Evolutionary conservation across 1,284 basidiomycete species (phyloP), one percentile per base, ranked within the genome.

Genomic region (Hypsizygus ulmarius): DNA sequence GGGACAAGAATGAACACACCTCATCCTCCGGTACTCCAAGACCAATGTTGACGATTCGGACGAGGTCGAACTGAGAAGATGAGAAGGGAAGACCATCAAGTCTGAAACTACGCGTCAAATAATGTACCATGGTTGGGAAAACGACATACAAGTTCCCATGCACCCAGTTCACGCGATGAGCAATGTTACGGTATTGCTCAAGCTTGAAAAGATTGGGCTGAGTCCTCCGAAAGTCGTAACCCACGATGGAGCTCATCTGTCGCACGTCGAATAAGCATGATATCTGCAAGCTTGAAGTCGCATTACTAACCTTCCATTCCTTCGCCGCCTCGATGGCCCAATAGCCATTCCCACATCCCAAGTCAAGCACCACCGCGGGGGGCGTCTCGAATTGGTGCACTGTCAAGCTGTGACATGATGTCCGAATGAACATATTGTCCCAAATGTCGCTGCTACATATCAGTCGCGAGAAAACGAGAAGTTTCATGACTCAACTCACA

Each of bases 271-370:
- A n/a, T 48, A 16, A 47, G 40, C 2, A 12, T 43, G 14, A 35
- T 15, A 39, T 43, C 4, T n/a, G 10, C n/a, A 41, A 28, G 18
- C 33, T n/a, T 40, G 40, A 12, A 30, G 6, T 38, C 15, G 21
- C n/a, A 41, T 18, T 33, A 63, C 78, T 44, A 47, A 84, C 87
- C 61, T 71, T 69, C 84, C 84, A 89, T 43, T 70, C 63, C 54
- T 72, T 78, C 2, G 81, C 84, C 5, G 83, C 83, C 49, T 82
- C 78, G 34, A 89, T 71, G 8, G 75, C 74, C 86, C 87, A 89
- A 45, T 81, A 76, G 0, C 92, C 92, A 48, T 80, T 81, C 3
- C 92, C 91, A 60, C 88, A 92, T 0, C 91, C 92, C 18, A 94
- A 68, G 59, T 89, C 87, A 7, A 90, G 75, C 0, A 87, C 72